These are phyloP conservation scores for Trichocladium uniseriatum DNA, from an alignment of 495 filamentous ascomycete species.

Conservation along the genomic window DNA sequence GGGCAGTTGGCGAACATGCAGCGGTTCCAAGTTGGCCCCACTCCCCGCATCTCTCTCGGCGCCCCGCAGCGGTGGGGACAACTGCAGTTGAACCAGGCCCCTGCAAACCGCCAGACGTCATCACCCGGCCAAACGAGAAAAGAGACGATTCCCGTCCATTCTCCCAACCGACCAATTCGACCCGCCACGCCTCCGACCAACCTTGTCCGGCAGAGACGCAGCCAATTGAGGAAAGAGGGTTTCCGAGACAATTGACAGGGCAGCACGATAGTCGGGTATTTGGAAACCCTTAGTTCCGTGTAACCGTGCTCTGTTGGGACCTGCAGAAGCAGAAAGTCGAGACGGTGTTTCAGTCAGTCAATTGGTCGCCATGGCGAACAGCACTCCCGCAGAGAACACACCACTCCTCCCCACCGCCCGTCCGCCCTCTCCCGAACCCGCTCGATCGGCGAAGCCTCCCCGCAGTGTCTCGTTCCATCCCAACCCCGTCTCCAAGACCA, in stretches of 20 bases:
- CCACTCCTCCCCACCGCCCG: constrained; percentile 28
- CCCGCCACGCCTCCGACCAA: too few species aligned
- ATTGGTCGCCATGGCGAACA: constrained; percentile 14
- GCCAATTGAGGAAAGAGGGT: too few species aligned
- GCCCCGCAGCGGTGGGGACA: too few species aligned
- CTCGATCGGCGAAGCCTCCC: constrained; percentile 27
- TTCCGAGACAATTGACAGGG: neutral
- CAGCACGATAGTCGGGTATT: neutral
- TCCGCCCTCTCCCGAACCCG: constrained; percentile 24
- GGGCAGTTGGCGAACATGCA: too few species aligned
- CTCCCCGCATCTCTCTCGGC: too few species aligned
- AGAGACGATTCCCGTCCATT: too few species aligned
- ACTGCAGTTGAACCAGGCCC: too few species aligned
- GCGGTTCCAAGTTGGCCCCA: too few species aligned
- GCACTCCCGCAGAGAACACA: constrained; percentile 19
- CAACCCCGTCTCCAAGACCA: constrained; percentile 41
- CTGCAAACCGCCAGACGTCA: too few species aligned
- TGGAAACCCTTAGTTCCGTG: neutral
- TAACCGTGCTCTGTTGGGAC: neutral
- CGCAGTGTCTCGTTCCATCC: constrained; percentile 44
- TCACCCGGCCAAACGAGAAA: too few species aligned
- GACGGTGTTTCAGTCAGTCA: neutral
- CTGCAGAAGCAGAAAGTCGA: neutral
- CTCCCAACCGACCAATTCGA: too few species aligned
- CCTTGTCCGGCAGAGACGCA: too few species aligned